These are phyloP conservation scores for Camelina neglecta DNA, from an alignment of 345 rosid genomes.

Conservation along the genomic window DNA sequence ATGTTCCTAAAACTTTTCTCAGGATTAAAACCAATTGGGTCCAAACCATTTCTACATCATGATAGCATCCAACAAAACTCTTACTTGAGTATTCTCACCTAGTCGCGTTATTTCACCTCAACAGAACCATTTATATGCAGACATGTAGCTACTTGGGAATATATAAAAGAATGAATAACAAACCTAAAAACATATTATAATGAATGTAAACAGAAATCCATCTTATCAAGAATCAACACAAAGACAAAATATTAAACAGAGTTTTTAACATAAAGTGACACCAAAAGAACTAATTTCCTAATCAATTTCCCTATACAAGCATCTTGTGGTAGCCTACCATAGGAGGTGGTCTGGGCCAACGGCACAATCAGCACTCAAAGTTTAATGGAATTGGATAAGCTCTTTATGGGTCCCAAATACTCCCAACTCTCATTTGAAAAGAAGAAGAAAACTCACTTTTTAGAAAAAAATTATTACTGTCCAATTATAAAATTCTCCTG, in stretches of 20 bases:
- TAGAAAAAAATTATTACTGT: constrained; percentile 19
- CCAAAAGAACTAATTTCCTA: constrained; percentile 9
- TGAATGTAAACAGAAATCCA: constrained; percentile 5
- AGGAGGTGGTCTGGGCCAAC: constrained; percentile 25
- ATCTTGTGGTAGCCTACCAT: not conserved
- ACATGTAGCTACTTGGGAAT: constrained; percentile 2
- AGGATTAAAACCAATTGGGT: constrained; percentile 4
- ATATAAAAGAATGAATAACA: too few relatives aligned
- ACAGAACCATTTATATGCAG: not conserved
- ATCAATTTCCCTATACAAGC: constrained; percentile 28
- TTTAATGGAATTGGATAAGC: constrained; percentile 22
- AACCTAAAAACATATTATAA: not conserved
- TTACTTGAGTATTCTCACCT: constrained; percentile 15
- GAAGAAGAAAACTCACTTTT: constrained; percentile 1
- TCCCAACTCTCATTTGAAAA: constrained; percentile 25
- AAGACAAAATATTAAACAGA: not conserved
- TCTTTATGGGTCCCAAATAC: constrained; percentile 36
- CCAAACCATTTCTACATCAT: constrained; percentile 18
- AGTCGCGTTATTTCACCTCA: not conserved
- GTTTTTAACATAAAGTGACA: constrained; percentile 1
- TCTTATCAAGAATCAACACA: constrained; percentile 19
- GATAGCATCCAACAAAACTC: constrained; percentile 12
- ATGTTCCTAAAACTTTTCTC: constrained; percentile 23
- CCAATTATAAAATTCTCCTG: constrained; percentile 20
- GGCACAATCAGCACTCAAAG: constrained; percentile 33